Conservation (phyloP, 805 yeast genomes). For the Yamadazyma philogaea region DNA sequence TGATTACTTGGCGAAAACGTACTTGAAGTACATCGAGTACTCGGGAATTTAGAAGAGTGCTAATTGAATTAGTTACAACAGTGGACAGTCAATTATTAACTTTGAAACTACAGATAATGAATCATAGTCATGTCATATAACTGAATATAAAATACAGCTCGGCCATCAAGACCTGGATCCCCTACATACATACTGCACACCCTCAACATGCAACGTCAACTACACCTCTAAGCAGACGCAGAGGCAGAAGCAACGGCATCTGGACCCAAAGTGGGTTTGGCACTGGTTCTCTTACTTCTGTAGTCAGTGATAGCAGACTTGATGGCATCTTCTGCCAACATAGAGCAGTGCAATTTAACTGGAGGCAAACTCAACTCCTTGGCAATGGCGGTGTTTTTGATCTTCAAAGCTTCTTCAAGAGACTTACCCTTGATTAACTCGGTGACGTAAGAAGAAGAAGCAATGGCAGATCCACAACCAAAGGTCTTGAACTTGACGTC, state of each 20-base stretch:
- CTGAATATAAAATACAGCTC: neutral
- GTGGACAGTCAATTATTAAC: neutral
- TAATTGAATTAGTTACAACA: too few species aligned
- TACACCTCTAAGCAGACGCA: constrained; percentile 11
- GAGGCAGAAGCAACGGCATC: constrained; percentile 37
- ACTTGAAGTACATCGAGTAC: constrained; percentile 24
- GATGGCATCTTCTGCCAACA: constrained; percentile 99
- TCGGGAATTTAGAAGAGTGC: constrained; percentile 8
- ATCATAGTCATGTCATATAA: neutral
- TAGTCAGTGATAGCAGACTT: constrained; percentile 96
- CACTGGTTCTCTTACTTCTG: constrained; percentile 64
- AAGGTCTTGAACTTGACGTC: constrained; percentile 97
- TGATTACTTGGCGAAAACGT: constrained; percentile 19
- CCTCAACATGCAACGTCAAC: too few species aligned
- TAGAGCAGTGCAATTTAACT: constrained; percentile 94
- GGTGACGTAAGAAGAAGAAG: constrained; percentile 91
- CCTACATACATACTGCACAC: too few species aligned
- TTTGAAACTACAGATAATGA: neutral
- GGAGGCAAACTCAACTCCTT: constrained; percentile 94
- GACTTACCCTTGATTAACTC: constrained; percentile 94
- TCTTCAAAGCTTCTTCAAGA: constrained; percentile 86
- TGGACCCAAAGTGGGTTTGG: constrained; percentile 60
- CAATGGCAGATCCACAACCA: constrained; percentile 99
- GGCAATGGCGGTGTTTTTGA: constrained; percentile 93
- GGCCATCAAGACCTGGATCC: neutral